Conservation (phyloP, 768 basidiomycete species). For the Boletus eberwhitei region DNA sequence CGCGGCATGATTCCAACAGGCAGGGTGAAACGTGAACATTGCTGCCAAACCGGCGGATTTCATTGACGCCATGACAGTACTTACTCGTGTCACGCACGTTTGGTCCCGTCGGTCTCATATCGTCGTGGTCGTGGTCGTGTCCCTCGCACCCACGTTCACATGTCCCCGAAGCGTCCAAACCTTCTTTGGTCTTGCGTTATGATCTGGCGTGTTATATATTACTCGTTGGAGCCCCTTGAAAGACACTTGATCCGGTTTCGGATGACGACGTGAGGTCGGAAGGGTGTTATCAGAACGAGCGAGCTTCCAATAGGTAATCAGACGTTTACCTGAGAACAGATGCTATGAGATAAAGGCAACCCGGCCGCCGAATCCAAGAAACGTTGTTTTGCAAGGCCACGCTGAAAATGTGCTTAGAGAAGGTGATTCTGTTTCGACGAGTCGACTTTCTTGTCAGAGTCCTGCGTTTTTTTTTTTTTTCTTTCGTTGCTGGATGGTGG, state of each 20-base stretch:
- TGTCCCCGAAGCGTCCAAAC: background rate
- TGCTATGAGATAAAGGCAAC: background rate
- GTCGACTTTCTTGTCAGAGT: background rate
- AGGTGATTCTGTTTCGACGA: no score
- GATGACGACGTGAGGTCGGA: background rate
- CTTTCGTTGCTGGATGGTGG: background rate
- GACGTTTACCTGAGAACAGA: background rate
- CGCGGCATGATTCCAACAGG: background rate
- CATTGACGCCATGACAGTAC: background rate
- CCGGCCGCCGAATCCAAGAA: background rate
- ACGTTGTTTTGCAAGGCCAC: background rate
- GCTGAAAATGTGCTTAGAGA: no score
- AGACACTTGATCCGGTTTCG: background rate
- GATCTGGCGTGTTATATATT: background rate
- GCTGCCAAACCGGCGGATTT: slow-evolving; percentile 3
- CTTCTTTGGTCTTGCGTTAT: background rate
- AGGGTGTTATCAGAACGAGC: background rate
- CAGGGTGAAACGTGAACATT: slow-evolving; percentile 5
- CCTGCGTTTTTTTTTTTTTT: background rate
- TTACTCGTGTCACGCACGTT: background rate
- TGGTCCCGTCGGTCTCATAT: background rate
- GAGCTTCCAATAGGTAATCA: background rate
- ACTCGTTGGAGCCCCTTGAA: background rate
- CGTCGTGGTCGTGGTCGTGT: background rate
- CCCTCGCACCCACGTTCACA: slow-evolving; percentile 1